Base-by-base conservation (phyloP, 345 rosid genomes). In the Nasturtium officinale region DNA sequence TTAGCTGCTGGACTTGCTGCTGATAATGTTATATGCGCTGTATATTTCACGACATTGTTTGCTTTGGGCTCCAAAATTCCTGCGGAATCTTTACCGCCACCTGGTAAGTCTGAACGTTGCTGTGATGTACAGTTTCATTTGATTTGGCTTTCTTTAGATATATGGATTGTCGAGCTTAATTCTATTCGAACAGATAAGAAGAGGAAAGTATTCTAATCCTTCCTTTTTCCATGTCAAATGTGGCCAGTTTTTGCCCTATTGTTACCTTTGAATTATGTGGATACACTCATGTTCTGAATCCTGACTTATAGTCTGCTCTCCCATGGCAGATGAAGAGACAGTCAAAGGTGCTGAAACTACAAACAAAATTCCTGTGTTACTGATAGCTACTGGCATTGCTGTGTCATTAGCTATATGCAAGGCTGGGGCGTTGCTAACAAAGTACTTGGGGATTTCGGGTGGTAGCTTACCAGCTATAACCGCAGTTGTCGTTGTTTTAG, bases 401-500 rank as follows among this genome's bases (percentile, higher is more conserved):
- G 86, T 87, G 51, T 87, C 97, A 13, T 85, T 94, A 32, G 87
- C 86, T 56, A 88, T 94, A 65, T 94, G 97, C 92, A 94, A 94
- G 80, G 82, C 62, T 2, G 96, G 87, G 21, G 59, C 83, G 45
- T 71, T 33, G 43, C 61, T 84, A 23, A 61, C 89, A 5, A 85
- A 89, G 81, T 73, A 71, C 54, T 79, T 85, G 12, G 90, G 91
- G 54, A 68, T 90, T 57, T 79, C 79, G 25, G 97, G 97, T 58
- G 97, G 96, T 38, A 83, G 77, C 81, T 82, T 90, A 58, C 97
- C 96, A 45, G 91, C 88, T 18, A 78, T 88, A 65, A 90, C 98
- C 16, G 92, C 90, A 0, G 79, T 87, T 55, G 89, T 89, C 21
- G 95, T 94, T 65, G 57, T 86, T 66, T 69, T 91, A 56, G 95